A percentile compares a stretch with the other conserved stretches of the same genome.
Evolutionary conservation across 2,329 filamentous ascomycete genomes (phyloP).

Genomic region (Monosporascus ibericus): DNA sequence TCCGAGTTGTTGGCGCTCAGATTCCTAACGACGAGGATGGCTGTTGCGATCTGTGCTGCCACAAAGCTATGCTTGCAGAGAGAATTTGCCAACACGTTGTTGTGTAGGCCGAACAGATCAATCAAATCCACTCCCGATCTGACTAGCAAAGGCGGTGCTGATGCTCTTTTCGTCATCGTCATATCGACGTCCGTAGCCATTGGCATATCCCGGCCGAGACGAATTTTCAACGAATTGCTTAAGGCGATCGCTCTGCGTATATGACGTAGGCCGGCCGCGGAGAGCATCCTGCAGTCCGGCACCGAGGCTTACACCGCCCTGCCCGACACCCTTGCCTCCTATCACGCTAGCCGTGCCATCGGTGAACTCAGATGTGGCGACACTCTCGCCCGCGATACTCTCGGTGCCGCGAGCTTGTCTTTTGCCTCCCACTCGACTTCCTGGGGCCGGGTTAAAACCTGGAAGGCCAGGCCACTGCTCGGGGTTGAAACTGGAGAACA

Average conservation of each 20-base stretch:
- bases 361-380: conserved; percentile 84
- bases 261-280: conserved; percentile 58
- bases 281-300: conserved; percentile 70
- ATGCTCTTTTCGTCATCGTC: conserved; percentile 96
- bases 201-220: conserved; percentile 60
- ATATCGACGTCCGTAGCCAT: conserved; percentile 63
- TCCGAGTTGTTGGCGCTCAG: background rate
- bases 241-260: conserved; percentile 81
- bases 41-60: background rate
- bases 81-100: background rate
- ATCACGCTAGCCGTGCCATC: conserved; percentile 76
- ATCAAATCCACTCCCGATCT: conserved; percentile 59
- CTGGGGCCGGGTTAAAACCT: conserved; percentile 48
- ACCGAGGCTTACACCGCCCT: conserved; percentile 81
- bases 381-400: conserved; percentile 86
- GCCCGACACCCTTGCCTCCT: conserved; percentile 66
- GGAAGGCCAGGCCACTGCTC: conserved; percentile 84
- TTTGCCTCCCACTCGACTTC: conserved; percentile 60
- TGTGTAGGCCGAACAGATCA: conserved; percentile 14
- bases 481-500: conserved; percentile 87
- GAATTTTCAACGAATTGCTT: conserved; percentile 91
- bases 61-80: background rate
- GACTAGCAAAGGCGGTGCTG: conserved; percentile 93
- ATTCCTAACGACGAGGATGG: background rate
- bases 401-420: conserved; percentile 61